Conservation (phyloP, 306 rosid species). For the Ochetophila trinervis region DNA sequence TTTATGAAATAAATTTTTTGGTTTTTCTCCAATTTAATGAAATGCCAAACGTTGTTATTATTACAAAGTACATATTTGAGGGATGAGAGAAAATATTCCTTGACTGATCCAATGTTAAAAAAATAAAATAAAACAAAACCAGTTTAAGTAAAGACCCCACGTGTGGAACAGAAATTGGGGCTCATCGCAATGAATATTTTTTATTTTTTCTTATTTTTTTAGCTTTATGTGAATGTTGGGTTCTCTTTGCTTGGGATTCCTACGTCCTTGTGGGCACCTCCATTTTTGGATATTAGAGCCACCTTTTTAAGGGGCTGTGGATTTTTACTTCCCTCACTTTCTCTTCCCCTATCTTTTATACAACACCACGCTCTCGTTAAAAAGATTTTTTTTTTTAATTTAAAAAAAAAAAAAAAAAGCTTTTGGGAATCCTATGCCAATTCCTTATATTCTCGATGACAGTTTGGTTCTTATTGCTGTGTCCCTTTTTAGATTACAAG, state of each 20-base stretch:
- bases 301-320: slow-evolving; percentile 57
- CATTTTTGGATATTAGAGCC: slow-evolving; percentile 50
- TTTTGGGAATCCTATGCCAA: slow-evolving; percentile 92
- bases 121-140: slow-evolving; percentile 18
- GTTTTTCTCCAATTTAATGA: slow-evolving; percentile 8
- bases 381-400: slow-evolving; percentile 21
- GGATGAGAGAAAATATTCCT: slow-evolving; percentile 39
- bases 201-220: slow-evolving; percentile 10
- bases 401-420: slow-evolving; percentile 34
- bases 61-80: not conserved
- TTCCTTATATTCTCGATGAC: slow-evolving; percentile 63
- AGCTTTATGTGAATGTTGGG: slow-evolving; percentile 64
- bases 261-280: slow-evolving; percentile 60
- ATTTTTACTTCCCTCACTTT: slow-evolving; percentile 60
- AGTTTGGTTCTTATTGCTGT: slow-evolving; percentile 55
- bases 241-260: slow-evolving; percentile 84
- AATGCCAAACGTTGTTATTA: slow-evolving; percentile 26
- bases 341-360: slow-evolving; percentile 51
- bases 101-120: slow-evolving; percentile 55
- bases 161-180: slow-evolving; percentile 67
- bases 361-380: slow-evolving; percentile 58
- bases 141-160: slow-evolving; percentile 65
- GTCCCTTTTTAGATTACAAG: slow-evolving; percentile 60
- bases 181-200: slow-evolving; percentile 25
- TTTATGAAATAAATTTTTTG: not conserved